phyloP scores from a whole-genome alignment of 176 grass and related monocot species.

The Raddia guianensis region DNA sequence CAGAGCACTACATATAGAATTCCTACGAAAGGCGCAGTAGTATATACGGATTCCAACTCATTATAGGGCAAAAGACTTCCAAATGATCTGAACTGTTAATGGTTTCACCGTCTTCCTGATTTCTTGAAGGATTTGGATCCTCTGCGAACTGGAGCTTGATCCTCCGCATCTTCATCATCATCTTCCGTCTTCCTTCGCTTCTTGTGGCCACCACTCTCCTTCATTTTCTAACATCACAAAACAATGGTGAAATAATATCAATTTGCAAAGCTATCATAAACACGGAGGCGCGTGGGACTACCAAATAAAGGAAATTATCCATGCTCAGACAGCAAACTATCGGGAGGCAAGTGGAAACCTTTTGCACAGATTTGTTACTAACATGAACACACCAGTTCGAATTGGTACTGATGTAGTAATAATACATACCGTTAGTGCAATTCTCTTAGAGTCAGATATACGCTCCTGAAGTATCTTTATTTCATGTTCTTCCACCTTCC shows the following conservation, averaged over 20 bases:
- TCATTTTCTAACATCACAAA: slow-evolving; percentile 52
- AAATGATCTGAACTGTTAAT: background rate
- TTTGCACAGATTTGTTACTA: background rate
- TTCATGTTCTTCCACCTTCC: slow-evolving; percentile 52
- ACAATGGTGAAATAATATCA: background rate
- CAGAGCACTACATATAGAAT: background rate
- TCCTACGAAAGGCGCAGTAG: background rate
- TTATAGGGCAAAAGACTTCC: background rate
- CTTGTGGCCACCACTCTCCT: slow-evolving; percentile 61
- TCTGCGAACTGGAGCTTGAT: slow-evolving; percentile 24
- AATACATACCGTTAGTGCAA: slow-evolving; percentile 60
- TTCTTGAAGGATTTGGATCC: slow-evolving; percentile 53
- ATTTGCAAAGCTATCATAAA: background rate
- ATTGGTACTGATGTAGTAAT: background rate
- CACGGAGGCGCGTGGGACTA: background rate
- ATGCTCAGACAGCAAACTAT: background rate
- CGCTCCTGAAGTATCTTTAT: slow-evolving; percentile 65
- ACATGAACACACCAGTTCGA: background rate
- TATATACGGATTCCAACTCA: slow-evolving; percentile 30
- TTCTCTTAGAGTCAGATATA: slow-evolving; percentile 71
- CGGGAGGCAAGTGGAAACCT: background rate
- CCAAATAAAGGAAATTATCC: background rate
- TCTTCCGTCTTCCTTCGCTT: slow-evolving; percentile 54
- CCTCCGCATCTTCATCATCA: slow-evolving; percentile 61
- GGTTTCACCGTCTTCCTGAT: slow-evolving; percentile 52